These are phyloP conservation scores for Ambispora gerdemannii DNA, from an alignment of 192 early-diverging fungal genomes.

Conservation along the genomic window DNA sequence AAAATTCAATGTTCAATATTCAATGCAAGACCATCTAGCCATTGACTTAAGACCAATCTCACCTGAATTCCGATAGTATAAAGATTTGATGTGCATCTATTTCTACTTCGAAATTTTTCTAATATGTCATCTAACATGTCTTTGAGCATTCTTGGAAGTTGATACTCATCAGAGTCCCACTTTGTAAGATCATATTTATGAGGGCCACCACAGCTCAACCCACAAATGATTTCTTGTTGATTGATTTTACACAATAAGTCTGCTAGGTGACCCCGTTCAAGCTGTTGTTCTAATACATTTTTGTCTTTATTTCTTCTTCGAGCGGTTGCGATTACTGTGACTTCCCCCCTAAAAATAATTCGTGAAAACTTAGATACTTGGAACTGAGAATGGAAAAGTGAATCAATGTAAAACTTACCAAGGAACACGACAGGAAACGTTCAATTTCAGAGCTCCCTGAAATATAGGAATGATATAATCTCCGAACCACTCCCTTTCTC, in stretches of 20 bases:
- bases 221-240: neutral
- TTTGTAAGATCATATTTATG: slow-evolving; percentile 30
- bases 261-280: slow-evolving; percentile 25
- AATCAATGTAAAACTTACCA: slow-evolving; percentile 24
- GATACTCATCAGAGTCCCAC: neutral
- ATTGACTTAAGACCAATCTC: neutral
- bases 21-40: neutral
- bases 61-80: slow-evolving; percentile 31
- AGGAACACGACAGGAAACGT: slow-evolving; percentile 11
- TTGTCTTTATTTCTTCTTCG: slow-evolving; percentile 25
- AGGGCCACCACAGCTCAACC: slow-evolving; percentile 30
- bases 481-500: slow-evolving; percentile 22
- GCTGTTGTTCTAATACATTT: slow-evolving; percentile 25
- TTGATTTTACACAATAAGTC: neutral
- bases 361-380: neutral
- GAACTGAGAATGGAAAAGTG: neutral
- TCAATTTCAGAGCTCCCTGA: slow-evolving; percentile 25
- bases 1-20: slow-evolving; percentile 16
- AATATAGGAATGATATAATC: slow-evolving; percentile 29
- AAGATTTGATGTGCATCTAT: slow-evolving; percentile 15
- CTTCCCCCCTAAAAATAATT: neutral
- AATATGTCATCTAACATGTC: slow-evolving; percentile 25
- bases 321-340: neutral
- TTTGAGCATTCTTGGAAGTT: slow-evolving; percentile 23
- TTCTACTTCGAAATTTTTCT: slow-evolving; percentile 17